Percentiles rank a stretch among this genome's conserved stretches.
phyloP scores from a whole-genome alignment of 106 monocot species.

The Dioscorea dumetorum region DNA sequence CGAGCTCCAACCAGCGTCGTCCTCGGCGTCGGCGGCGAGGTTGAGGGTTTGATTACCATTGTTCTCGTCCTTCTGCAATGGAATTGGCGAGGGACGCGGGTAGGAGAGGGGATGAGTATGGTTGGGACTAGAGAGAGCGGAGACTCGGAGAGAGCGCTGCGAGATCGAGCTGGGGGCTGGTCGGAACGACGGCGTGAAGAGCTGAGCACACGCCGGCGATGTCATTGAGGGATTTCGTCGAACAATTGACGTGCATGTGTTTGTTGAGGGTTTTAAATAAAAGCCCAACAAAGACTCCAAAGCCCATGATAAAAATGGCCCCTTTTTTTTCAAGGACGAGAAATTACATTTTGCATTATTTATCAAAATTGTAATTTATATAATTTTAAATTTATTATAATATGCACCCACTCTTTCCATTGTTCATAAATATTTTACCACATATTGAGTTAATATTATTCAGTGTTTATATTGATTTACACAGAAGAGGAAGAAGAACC shows the following conservation, averaged over 20 bases:
- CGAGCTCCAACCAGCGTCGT: constrained; percentile 51
- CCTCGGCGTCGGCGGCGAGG: neutral
- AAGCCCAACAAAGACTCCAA: no score
- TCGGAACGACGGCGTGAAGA: neutral
- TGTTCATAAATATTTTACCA: no score
- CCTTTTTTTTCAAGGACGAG: no score
- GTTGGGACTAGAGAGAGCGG: neutral
- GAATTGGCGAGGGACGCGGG: constrained; percentile 32
- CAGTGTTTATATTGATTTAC: no score
- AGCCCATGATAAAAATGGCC: no score
- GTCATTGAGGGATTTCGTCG: neutral
- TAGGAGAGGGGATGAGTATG: constrained; percentile 23
- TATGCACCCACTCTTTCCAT: no score
- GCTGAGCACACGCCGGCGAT: neutral
- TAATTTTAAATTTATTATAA: no score
- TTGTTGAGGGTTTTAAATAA: no score
- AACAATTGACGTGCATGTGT: neutral
- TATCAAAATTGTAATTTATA: no score
- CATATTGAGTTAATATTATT: no score
- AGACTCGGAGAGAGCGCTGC: neutral
- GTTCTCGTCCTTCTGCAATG: neutral
- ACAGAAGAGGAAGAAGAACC: no score
- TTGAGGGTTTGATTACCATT: neutral
- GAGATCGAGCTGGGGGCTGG: neutral
- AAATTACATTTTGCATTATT: no score